Conservation (phyloP, 768 basidiomycete genomes). For the Lenzites betulinus region DNA sequence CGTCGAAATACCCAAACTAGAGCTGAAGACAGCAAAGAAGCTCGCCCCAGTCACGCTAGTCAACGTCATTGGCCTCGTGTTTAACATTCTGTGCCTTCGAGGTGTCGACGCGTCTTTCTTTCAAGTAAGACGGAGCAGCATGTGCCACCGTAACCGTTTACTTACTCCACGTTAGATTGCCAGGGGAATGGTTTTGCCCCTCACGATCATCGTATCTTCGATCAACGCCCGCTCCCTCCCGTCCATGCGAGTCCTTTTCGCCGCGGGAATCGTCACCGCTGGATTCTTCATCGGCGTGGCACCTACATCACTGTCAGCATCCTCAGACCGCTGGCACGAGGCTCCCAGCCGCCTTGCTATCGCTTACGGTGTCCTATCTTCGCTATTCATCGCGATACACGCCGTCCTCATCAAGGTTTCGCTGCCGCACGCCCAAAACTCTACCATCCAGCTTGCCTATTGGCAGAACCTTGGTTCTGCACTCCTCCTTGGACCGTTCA, state of each 20-base stretch:
- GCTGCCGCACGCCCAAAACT: slow-evolving; percentile 66
- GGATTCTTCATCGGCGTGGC: slow-evolving; percentile 80
- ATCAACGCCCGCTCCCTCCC: slow-evolving; percentile 57
- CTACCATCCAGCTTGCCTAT: slow-evolving; percentile 74
- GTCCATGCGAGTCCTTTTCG: slow-evolving; percentile 52
- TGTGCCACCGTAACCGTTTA: background rate
- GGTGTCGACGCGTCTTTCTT: slow-evolving; percentile 83
- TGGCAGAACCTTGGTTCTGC: slow-evolving; percentile 78
- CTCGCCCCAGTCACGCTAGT: slow-evolving; percentile 64
- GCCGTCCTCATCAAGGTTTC: slow-evolving; percentile 75
- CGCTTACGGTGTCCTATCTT: slow-evolving; percentile 70
- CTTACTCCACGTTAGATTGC: slow-evolving; percentile 57
- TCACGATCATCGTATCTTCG: slow-evolving; percentile 77
- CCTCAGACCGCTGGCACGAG: slow-evolving; percentile 31
- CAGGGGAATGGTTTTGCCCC: slow-evolving; percentile 78
- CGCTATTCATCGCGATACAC: slow-evolving; percentile 74
- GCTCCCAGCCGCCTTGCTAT: slow-evolving; percentile 58
- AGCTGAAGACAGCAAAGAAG: slow-evolving; percentile 54
- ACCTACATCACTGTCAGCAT: slow-evolving; percentile 48
- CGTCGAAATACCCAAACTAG: slow-evolving; percentile 59
- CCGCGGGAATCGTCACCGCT: slow-evolving; percentile 63
- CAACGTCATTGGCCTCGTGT: slow-evolving; percentile 74
- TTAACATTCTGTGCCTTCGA: slow-evolving; percentile 78
- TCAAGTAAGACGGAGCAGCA: slow-evolving; percentile 46
- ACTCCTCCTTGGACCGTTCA: slow-evolving; percentile 61